Base-by-base conservation (phyloP, 2,329 filamentous ascomycete species). In the Lojkania enalia region DNA sequence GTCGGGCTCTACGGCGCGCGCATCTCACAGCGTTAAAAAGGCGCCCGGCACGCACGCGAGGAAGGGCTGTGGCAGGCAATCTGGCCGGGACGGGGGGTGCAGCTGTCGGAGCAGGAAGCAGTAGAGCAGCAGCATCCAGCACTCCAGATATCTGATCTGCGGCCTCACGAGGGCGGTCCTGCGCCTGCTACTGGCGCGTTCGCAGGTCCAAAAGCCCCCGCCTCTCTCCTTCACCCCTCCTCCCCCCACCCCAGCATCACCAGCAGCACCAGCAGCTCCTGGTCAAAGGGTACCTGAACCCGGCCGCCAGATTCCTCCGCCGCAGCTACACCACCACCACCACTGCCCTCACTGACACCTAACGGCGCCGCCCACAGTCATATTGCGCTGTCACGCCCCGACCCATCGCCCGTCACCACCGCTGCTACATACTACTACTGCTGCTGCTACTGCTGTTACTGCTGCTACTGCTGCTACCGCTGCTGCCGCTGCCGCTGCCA, bases 111-210 rank as follows among this genome's bases (percentile, higher is more conserved):
- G n/a, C n/a, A n/a, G n/a, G n/a, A n/a, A n/a, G n/a, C n/a, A n/a
- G n/a, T n/a, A n/a, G n/a, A n/a, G n/a, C n/a, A n/a, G n/a, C 35
- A 46, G 37, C 35, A 23, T 27, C 25, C 44, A 35, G 49, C 44
- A 29, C 43, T 51, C 60, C 58, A 61, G 51, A 44, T 42, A 43
- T 45, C 39, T 36, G 50, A 54, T 46, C 51, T 48, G 53, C 54
- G 41, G 40, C 48, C 48, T 59, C 63, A 64, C 63, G 63, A 48
- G 60, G 63, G 43, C 57, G 32, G 47, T 48, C 47, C 48, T 51
- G 45, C 52, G 44, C 42, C 48, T 64, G 54, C 54, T 58, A 64
- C 60, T 66, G 63, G 62, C 31, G 59, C 55, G 49, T 21, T 39
- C 20, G 41, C 40, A 27, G 15, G 29, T 44, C 38, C 45, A 37